Conservation (phyloP, 176 grass and related monocot species). For the Carex parvula region DNA sequence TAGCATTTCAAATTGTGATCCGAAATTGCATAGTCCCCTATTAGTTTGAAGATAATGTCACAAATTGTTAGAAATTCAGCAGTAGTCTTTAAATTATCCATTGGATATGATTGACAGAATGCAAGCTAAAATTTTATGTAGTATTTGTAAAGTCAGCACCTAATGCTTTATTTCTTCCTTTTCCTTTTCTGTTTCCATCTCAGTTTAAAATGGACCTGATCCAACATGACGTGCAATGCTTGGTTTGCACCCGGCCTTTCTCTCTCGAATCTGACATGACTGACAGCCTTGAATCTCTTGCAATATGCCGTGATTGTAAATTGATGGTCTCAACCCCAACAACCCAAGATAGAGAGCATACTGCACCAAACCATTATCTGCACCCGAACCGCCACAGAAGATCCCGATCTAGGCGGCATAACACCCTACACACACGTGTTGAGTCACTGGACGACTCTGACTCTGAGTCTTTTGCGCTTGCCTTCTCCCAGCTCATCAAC, state of each 20-base stretch:
- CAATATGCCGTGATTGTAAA: conserved; percentile 73
- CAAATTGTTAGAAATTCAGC: neutral
- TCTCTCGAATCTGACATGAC: conserved; percentile 56
- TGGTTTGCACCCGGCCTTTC: conserved; percentile 70
- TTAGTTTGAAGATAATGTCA: neutral
- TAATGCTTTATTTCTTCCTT: neutral
- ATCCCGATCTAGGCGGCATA: conserved; percentile 17
- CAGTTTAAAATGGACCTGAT: conserved; percentile 19
- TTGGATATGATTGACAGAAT: neutral
- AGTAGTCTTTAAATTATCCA: neutral
- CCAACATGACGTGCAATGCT: conserved; percentile 48
- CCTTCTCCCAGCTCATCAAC: conserved; percentile 62
- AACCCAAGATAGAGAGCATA: conserved; percentile 32
- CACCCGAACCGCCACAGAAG: conserved; percentile 18
- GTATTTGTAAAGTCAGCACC: neutral
- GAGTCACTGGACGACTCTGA: conserved; percentile 40
- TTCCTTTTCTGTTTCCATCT: neutral
- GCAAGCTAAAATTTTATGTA: neutral
- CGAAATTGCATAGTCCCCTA: neutral
- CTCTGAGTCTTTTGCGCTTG: conserved; percentile 55
- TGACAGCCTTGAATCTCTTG: conserved; percentile 72
- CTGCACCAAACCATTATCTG: neutral
- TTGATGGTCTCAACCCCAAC: conserved; percentile 39
- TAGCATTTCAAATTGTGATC: neutral
- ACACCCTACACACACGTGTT: conserved; percentile 31